phyloP scores from a whole-genome alignment of 441 rosid species.

The Lepidium campestre region DNA sequence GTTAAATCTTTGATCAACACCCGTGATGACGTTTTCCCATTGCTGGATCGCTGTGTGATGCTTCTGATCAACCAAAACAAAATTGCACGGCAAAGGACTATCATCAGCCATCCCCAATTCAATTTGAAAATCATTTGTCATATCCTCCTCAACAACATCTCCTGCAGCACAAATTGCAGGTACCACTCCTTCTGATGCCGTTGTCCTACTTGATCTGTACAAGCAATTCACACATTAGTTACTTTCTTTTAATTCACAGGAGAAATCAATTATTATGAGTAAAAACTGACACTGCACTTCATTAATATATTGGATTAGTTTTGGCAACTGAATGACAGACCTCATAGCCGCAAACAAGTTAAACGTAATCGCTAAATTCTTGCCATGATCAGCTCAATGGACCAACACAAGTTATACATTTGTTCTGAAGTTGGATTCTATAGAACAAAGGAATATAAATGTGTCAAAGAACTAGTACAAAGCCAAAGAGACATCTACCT shows the following conservation, averaged over 20 bases:
- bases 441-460: background rate
- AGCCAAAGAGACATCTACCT: constrained; percentile 37
- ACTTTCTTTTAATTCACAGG: background rate
- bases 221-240: constrained; percentile 8
- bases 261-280: background rate
- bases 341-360: background rate
- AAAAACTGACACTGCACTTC: background rate
- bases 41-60: constrained; percentile 47
- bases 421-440: background rate
- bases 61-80: constrained; percentile 34
- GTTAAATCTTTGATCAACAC: constrained; percentile 79
- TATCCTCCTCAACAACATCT: constrained; percentile 37
- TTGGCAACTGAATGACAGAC: background rate
- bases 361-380: background rate
- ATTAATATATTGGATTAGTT: background rate
- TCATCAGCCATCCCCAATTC: constrained; percentile 36
- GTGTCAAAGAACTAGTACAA: background rate
- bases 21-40: constrained; percentile 81
- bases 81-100: constrained; percentile 34
- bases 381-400: background rate
- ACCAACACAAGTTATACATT: background rate
- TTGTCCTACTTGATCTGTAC: constrained; percentile 68
- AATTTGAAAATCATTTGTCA: constrained; percentile 21
- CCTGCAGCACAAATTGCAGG: constrained; percentile 33
- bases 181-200: constrained; percentile 49